phyloP scores from a whole-genome alignment of 2,329 filamentous ascomycete genomes.

The Anthostomella pinea region DNA sequence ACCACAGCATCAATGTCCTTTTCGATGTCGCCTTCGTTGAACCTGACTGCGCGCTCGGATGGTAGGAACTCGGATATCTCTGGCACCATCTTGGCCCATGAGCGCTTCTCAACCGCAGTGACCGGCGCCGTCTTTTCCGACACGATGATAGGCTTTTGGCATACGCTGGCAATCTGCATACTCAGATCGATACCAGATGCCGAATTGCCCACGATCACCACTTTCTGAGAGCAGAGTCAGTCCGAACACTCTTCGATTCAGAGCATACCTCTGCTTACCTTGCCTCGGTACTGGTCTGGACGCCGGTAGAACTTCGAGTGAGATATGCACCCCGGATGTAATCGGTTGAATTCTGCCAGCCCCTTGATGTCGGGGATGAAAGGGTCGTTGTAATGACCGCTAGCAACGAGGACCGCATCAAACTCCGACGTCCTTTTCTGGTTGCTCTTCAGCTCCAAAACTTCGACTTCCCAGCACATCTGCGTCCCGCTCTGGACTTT shows the following conservation, averaged over 20 bases:
- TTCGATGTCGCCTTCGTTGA: constrained; percentile 57
- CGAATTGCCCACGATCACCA: constrained; percentile 66
- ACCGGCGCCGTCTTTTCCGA: constrained; percentile 43
- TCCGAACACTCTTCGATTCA: not conserved
- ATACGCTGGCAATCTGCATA: constrained; percentile 53
- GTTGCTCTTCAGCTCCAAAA: constrained; percentile 29
- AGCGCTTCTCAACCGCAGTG: constrained; percentile 23
- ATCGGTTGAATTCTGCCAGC: constrained; percentile 48
- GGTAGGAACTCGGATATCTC: constrained; percentile 24
- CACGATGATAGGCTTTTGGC: constrained; percentile 50
- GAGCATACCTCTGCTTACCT: constrained; percentile 23
- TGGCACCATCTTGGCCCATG: constrained; percentile 27
- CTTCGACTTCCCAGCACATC: constrained; percentile 48
- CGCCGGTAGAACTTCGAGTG: constrained; percentile 69
- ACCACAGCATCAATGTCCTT: constrained; percentile 58
- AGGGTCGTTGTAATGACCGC: constrained; percentile 61
- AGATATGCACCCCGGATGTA: constrained; percentile 48
- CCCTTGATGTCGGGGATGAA: constrained; percentile 57
- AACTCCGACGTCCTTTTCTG: constrained; percentile 36
- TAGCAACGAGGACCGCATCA: constrained; percentile 62
- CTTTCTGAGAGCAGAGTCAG: constrained; percentile 41
- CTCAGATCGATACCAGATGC: constrained; percentile 66
- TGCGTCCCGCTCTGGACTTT: constrained; percentile 22
- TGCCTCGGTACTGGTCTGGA: constrained; percentile 30
- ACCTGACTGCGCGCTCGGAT: constrained; percentile 51